Base-by-base conservation (phyloP, 2,329 filamentous ascomycete species). In the Metarhizium robertsii region DNA sequence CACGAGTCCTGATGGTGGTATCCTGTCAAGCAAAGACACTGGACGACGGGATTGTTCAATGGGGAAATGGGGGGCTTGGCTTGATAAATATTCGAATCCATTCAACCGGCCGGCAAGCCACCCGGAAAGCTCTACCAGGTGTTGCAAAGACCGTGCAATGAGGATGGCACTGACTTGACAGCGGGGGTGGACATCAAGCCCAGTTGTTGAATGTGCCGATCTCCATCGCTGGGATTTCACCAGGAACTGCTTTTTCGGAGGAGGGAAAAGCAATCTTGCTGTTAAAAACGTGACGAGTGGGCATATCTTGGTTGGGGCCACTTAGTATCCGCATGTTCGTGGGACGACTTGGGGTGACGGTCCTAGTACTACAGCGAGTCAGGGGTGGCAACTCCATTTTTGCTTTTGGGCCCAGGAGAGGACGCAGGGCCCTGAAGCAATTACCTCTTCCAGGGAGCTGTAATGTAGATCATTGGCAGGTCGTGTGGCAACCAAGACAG, bases 81-180 rank as follows among this genome's bases (percentile, higher is more conserved):
- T 45, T 43, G 52, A 57, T 54, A 57, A 54, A 54, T 57, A 49
- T 48, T 49, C 34, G 36, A 52, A 10, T 40, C 38, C 30, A 29
- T 54, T 48, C 48, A 51, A 7, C 42, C 18, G 20, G 52, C 52
- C n/a, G 47, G 34, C 32, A 48, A 52, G 48, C 20, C 49, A 52
- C 42, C 13, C 20, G 2, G 42, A 34, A 38, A 14, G 18, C 30
- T 48, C 25, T 30, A 30, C 20, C 45, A 30, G 45, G 20, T 20
- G 34, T 43, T 43, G 34, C 16, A 13, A 42, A 29, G 49, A 48
- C 45, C 20, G 45, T 29, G 45, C 25, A 8, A 30, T 29, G 20
- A 4, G 14, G 10, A 48, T 20, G 25, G 45, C 45, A 29, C 45
- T 30, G 20, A 16, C 45, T 48, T 30, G 29, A 25, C 14, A 20